These are phyloP conservation scores for Madurella mycetomatis DNA, from an alignment of 2,329 filamentous ascomycete genomes.

Conservation along the genomic window DNA sequence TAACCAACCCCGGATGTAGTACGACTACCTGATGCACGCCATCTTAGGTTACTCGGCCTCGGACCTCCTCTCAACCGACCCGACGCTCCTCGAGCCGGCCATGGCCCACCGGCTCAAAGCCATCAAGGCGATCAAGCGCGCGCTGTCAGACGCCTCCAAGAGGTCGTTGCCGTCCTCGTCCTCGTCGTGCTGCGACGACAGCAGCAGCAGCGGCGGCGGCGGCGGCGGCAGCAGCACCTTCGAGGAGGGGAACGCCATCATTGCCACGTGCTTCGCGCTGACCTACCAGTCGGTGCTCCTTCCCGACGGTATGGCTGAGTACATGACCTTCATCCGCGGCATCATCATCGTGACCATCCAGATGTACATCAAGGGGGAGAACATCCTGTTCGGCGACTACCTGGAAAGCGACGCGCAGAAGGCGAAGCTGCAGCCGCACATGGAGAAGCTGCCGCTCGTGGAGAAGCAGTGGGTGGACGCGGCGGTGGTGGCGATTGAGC, in stretches of 20 bases:
- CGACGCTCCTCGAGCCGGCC: constrained; percentile 51
- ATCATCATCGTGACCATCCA: constrained; percentile 52
- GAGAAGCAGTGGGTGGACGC: constrained; percentile 41
- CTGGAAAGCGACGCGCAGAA: constrained; percentile 40
- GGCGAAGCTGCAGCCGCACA: constrained; percentile 40
- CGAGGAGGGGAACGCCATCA: constrained; percentile 55
- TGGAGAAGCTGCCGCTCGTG: constrained; percentile 44
- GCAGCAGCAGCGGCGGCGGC: not conserved
- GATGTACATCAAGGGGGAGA: constrained; percentile 46
- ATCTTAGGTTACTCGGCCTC: constrained; percentile 65
- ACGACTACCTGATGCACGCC: constrained; percentile 67
- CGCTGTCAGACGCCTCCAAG: constrained; percentile 37
- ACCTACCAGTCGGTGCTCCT: constrained; percentile 56
- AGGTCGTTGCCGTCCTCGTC: no score
- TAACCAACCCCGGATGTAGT: constrained; percentile 34
- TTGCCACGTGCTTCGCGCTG: constrained; percentile 56
- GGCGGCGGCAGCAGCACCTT: constrained; percentile 31
- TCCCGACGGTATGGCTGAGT: constrained; percentile 56
- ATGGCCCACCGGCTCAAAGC: constrained; percentile 63
- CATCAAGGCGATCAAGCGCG: constrained; percentile 57
- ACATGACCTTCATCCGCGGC: constrained; percentile 56
- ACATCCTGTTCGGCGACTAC: constrained; percentile 45
- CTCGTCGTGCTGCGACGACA: not conserved
- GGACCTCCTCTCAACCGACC: constrained; percentile 51
- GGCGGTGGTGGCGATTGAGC: constrained; percentile 42